phyloP scores from a whole-genome alignment of 2,329 filamentous ascomycete species.

The Dothideomycetes sp. region DNA sequence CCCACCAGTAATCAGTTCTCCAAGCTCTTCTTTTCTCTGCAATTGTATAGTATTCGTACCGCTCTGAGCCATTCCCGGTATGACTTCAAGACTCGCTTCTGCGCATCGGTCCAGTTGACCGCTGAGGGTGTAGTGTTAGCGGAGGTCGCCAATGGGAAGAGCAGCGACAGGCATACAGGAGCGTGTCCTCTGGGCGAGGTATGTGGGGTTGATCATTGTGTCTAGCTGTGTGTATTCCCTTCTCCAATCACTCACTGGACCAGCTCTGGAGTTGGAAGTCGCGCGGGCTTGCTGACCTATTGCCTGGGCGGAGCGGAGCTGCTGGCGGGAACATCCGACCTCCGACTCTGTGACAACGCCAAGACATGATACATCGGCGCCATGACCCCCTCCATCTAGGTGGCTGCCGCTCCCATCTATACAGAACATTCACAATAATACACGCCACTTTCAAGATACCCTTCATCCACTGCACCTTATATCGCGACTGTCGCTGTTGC shows the following conservation, averaged over 20 bases:
- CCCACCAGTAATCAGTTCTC: neutral
- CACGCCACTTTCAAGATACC: too few species aligned
- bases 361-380: neutral
- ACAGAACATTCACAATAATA: neutral
- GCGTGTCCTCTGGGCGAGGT: conserved; percentile 56
- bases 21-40: conserved; percentile 1
- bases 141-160: neutral
- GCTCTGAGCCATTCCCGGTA: conserved; percentile 95
- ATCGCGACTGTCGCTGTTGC: neutral
- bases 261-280: neutral
- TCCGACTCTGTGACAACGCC: too few species aligned
- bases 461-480: neutral
- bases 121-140: conserved; percentile 42
- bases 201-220: conserved; percentile 74
- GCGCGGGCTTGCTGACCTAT: neutral
- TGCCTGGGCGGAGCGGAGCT: neutral
- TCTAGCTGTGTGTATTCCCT: neutral
- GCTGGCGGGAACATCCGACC: neutral
- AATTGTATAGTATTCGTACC: conserved; percentile 48
- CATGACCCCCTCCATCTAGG: neutral
- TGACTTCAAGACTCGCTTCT: conserved; percentile 71
- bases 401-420: too few species aligned
- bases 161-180: conserved; percentile 30
- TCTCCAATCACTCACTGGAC: neutral
- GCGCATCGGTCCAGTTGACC: conserved; percentile 80